phyloP scores from a whole-genome alignment of 495 filamentous ascomycete genomes.

The Talaromyces borbonicus region DNA sequence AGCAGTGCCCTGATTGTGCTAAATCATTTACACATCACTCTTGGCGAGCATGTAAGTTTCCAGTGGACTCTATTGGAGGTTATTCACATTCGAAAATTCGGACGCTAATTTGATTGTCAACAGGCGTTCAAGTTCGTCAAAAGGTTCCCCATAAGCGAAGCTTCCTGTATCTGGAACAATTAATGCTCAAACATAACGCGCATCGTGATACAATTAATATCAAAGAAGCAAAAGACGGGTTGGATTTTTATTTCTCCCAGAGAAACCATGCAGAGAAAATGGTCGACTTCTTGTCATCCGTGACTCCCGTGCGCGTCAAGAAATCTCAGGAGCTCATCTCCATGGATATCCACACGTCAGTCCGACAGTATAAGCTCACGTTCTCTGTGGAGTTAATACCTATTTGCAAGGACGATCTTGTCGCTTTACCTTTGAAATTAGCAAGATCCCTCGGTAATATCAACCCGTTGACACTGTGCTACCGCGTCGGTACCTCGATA shows the following conservation, averaged over 20 bases:
- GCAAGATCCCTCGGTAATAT: slow-evolving; percentile 83
- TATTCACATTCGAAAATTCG: background rate
- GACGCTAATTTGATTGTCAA: background rate
- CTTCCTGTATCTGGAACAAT: slow-evolving; percentile 91
- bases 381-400: slow-evolving; percentile 81
- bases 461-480: slow-evolving; percentile 68
- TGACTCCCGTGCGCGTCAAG: slow-evolving; percentile 67
- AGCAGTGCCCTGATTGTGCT: slow-evolving; percentile 84
- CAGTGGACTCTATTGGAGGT: background rate
- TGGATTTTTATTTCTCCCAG: slow-evolving; percentile 89
- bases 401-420: slow-evolving; percentile 92
- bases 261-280: slow-evolving; percentile 90
- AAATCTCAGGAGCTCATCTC: slow-evolving; percentile 90
- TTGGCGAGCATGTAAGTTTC: slow-evolving; percentile 52
- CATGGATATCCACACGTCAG: slow-evolving; percentile 80
- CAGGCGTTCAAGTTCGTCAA: slow-evolving; percentile 77
- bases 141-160: slow-evolving; percentile 96
- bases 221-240: slow-evolving; percentile 83
- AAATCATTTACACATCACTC: slow-evolving; percentile 95
- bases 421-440: slow-evolving; percentile 81
- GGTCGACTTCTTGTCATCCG: slow-evolving; percentile 77
- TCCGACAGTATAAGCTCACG: slow-evolving; percentile 85
- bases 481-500: slow-evolving; percentile 78
- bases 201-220: slow-evolving; percentile 95
- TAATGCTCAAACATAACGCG: slow-evolving; percentile 86